Conservation (phyloP, 176 grass and related monocot genomes). For the Aegilops speltoides region DNA sequence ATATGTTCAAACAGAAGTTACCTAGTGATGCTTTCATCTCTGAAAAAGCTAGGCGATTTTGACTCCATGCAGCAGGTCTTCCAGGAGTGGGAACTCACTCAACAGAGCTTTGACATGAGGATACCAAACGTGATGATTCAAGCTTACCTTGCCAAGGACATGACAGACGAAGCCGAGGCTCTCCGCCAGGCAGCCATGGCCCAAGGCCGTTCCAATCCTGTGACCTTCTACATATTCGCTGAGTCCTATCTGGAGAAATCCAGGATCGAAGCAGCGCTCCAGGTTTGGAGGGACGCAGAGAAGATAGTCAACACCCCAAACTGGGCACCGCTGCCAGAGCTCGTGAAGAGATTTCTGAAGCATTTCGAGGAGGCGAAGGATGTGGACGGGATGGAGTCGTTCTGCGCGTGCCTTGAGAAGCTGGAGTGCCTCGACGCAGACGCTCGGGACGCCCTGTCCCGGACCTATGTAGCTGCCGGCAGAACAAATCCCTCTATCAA, state of each 20-base stretch:
- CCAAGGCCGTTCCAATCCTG: slow-evolving; percentile 8
- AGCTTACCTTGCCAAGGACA: slow-evolving; percentile 44
- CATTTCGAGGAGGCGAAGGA: slow-evolving; percentile 45
- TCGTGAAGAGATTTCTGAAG: slow-evolving; percentile 37
- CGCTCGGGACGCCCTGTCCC: slow-evolving; percentile 20
- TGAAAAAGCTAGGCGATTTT: slow-evolving; percentile 44
- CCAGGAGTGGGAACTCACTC: slow-evolving; percentile 46
- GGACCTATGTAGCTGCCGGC: slow-evolving; percentile 20
- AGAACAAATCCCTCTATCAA: slow-evolving; percentile 25
- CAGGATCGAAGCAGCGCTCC: not conserved
- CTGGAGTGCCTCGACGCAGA: slow-evolving; percentile 31
- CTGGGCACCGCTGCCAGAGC: slow-evolving; percentile 31
- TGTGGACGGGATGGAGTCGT: slow-evolving; percentile 30
- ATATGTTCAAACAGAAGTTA: slow-evolving; percentile 50
- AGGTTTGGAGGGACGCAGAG: slow-evolving; percentile 24
- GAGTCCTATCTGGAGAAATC: slow-evolving; percentile 41
- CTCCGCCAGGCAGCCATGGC: slow-evolving; percentile 34
- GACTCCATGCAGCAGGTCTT: slow-evolving; percentile 32
- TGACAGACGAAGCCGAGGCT: slow-evolving; percentile 49
- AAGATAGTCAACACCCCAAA: slow-evolving; percentile 18
- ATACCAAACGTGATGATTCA: slow-evolving; percentile 47
- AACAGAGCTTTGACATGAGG: slow-evolving; percentile 30
- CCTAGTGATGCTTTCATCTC: slow-evolving; percentile 43
- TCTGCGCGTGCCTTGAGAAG: slow-evolving; percentile 28
- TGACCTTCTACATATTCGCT: slow-evolving; percentile 32